Conservation (phyloP, 169 alveolate genomes). For the Plasmodium vinckei region DNA sequence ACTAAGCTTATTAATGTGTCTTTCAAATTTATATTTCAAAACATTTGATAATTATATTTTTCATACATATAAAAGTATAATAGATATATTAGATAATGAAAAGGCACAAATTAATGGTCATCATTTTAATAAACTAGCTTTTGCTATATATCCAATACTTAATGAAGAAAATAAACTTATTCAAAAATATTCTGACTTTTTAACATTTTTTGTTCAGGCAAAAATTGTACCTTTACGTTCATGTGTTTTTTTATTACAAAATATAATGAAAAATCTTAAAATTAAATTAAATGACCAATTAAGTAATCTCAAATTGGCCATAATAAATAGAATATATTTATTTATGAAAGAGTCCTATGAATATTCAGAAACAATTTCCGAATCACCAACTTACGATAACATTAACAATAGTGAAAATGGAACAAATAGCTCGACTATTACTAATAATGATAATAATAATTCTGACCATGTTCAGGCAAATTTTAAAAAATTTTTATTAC, state of each 20-base stretch:
- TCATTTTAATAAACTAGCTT: slow-evolving; percentile 40
- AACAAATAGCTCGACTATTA: no score
- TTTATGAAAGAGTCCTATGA: slow-evolving; percentile 13
- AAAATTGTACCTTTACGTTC: slow-evolving; percentile 69
- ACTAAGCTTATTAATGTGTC: slow-evolving; percentile 20
- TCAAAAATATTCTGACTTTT: slow-evolving; percentile 1
- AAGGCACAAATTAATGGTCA: slow-evolving; percentile 32
- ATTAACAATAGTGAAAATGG: no score
- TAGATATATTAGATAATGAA: slow-evolving; percentile 11
- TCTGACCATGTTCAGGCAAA: neutral
- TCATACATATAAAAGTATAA: slow-evolving; percentile 27
- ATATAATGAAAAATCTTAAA: slow-evolving; percentile 32
- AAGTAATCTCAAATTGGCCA: slow-evolving; percentile 2
- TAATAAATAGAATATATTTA: slow-evolving; percentile 35
- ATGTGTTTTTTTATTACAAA: slow-evolving; percentile 58
- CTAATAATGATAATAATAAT: neutral
- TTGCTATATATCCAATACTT: slow-evolving; percentile 38
- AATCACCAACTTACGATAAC: neutral
- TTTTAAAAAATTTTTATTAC: slow-evolving; percentile 15
- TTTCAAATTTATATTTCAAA: slow-evolving; percentile 42
- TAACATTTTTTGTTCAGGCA: slow-evolving; percentile 32
- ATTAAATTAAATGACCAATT: slow-evolving; percentile 18
- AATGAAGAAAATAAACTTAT: slow-evolving; percentile 57
- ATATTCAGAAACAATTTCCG: neutral
- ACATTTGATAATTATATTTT: slow-evolving; percentile 64